These are phyloP conservation scores for Cyclotella sp. DNA, from an alignment of 108 stramenopile species.

Conservation along the genomic window DNA sequence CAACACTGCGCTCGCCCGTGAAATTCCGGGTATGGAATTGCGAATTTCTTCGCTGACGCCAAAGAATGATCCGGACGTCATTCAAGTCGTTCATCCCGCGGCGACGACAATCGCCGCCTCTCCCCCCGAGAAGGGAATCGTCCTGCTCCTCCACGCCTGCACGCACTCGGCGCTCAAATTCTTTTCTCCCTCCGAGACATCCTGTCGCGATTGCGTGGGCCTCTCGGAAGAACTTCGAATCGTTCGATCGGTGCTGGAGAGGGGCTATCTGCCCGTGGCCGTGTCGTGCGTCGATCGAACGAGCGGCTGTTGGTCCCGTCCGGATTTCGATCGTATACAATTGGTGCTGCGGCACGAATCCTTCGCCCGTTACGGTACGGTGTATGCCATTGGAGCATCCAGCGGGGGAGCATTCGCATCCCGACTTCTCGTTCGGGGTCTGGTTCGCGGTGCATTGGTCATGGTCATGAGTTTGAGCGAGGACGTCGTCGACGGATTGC, in stretches of 20 bases:
- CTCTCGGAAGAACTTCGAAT: slow-evolving; percentile 58
- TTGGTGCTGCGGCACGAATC: slow-evolving; percentile 20
- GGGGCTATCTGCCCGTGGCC: slow-evolving; percentile 51
- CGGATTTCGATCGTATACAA: slow-evolving; percentile 37
- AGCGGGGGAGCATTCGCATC: slow-evolving; percentile 58
- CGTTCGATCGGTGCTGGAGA: slow-evolving; percentile 35
- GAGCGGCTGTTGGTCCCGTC: slow-evolving; percentile 49
- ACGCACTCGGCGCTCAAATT: slow-evolving; percentile 58
- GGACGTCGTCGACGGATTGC: slow-evolving; percentile 18
- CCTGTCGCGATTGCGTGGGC: slow-evolving; percentile 58
- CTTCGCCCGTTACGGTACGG: slow-evolving; percentile 3
- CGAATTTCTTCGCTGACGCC: slow-evolving; percentile 15
- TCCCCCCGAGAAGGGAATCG: slow-evolving; percentile 48
- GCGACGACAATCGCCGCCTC: no score
- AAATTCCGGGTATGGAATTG: slow-evolving; percentile 31
- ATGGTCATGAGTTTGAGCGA: slow-evolving; percentile 55
- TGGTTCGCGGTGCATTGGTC: slow-evolving; percentile 45
- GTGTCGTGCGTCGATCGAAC: slow-evolving; percentile 36
- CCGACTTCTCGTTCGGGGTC: slow-evolving; percentile 27
- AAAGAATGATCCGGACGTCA: slow-evolving; percentile 4
- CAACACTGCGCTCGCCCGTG: not conserved
- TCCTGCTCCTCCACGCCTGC: slow-evolving; percentile 56
- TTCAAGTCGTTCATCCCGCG: slow-evolving; percentile 21
- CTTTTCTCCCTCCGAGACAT: slow-evolving; percentile 47
- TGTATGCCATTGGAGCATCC: slow-evolving; percentile 57